Evolutionary conservation across 108 stramenopile genomes (phyloP).

Genomic region (Mediolabrus comicus): DNA sequence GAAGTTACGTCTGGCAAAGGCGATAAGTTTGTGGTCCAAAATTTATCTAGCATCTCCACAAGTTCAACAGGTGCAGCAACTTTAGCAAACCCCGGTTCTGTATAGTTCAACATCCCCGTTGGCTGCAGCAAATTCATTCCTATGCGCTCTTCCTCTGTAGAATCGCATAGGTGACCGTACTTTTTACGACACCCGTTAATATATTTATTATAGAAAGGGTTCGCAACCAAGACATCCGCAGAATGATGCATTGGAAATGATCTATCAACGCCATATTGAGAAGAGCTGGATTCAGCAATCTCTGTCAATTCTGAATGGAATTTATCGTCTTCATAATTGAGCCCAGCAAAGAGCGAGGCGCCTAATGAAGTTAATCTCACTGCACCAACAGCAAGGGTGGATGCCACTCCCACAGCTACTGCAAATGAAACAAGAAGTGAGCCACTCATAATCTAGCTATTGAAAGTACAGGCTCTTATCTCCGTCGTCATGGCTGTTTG

Average conservation of each 20-base stretch:
- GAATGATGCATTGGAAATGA: slow-evolving; percentile 49
- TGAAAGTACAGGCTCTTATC: too few species aligned
- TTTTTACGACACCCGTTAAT: slow-evolving; percentile 38
- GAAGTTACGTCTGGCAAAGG: neutral
- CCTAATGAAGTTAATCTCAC: neutral
- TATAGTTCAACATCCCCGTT: slow-evolving; percentile 64
- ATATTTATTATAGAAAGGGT: slow-evolving; percentile 38
- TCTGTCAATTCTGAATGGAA: neutral
- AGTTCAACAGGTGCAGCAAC: slow-evolving; percentile 50
- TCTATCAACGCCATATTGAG: slow-evolving; percentile 33
- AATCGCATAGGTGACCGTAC: slow-evolving; percentile 38
- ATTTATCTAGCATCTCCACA: slow-evolving; percentile 26
- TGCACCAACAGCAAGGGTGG: neutral
- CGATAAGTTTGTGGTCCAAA: slow-evolving; percentile 37
- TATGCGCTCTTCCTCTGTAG: slow-evolving; percentile 56
- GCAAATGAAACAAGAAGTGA: too few species aligned
- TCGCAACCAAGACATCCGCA: neutral
- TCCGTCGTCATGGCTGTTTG: too few species aligned
- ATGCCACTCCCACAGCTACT: neutral
- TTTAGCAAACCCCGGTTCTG: slow-evolving; percentile 69
- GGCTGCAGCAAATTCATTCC: slow-evolving; percentile 71
- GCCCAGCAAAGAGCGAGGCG: neutral
- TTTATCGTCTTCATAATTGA: neutral
- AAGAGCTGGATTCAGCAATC: slow-evolving; percentile 5
- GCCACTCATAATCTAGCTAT: too few species aligned